phyloP scores from a whole-genome alignment of 1,284 basidiomycete species.

The Pyrrhoderma noxium region DNA sequence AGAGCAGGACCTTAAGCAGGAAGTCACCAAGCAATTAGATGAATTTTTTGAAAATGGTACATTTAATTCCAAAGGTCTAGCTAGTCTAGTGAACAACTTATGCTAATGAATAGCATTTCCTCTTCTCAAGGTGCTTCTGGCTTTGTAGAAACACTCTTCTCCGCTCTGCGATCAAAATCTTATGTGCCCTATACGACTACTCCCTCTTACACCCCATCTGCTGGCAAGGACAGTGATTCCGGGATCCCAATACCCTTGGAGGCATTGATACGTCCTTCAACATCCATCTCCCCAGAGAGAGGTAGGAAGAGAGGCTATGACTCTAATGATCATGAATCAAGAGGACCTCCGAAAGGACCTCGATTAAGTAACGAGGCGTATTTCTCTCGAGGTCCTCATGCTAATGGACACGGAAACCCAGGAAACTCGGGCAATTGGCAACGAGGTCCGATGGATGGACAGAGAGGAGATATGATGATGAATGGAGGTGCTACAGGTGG shows the following conservation, averaged over 20 bases:
- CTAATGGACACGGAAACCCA: slow-evolving; percentile 26
- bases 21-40: slow-evolving; percentile 71
- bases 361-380: slow-evolving; percentile 54
- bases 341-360: slow-evolving; percentile 60
- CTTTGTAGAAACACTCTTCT: slow-evolving; percentile 84
- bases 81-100: slow-evolving; percentile 18
- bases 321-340: slow-evolving; percentile 49
- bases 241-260: slow-evolving; percentile 78
- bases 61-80: not conserved
- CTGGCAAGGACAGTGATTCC: slow-evolving; percentile 36
- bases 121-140: slow-evolving; percentile 53
- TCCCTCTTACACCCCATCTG: slow-evolving; percentile 30
- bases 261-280: slow-evolving; percentile 42
- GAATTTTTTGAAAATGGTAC: slow-evolving; percentile 91
- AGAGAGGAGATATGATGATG: slow-evolving; percentile 28
- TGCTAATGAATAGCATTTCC: no score
- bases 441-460: slow-evolving; percentile 31
- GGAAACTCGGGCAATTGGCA: slow-evolving; percentile 26
- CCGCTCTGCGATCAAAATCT: slow-evolving; percentile 72
- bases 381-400: slow-evolving; percentile 48
- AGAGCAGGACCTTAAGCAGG: slow-evolving; percentile 76
- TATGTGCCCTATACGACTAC: slow-evolving; percentile 58
- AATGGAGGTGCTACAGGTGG: slow-evolving; percentile 21
- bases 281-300: slow-evolving; percentile 37
- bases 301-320: slow-evolving; percentile 55